These are phyloP conservation scores for Cercospora brassicicola DNA, from an alignment of 2,329 filamentous ascomycete genomes.

Conservation along the genomic window DNA sequence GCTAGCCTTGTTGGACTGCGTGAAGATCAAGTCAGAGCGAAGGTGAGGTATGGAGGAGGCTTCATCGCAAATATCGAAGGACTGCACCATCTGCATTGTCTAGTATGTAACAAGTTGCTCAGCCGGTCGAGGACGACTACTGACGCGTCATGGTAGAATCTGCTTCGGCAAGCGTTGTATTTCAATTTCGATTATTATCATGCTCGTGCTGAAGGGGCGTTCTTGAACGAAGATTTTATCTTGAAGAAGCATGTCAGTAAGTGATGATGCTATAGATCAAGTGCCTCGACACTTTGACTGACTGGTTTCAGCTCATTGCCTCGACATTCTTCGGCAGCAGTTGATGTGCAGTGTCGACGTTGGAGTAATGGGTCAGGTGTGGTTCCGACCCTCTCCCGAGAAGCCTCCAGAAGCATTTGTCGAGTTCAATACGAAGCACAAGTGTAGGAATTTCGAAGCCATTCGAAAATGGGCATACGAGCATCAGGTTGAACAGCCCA, in stretches of 20 bases:
- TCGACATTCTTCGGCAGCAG: slow-evolving; percentile 62
- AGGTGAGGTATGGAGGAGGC: slow-evolving; percentile 57
- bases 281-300: background rate
- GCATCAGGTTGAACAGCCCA: slow-evolving; percentile 51
- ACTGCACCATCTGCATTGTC: slow-evolving; percentile 59
- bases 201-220: slow-evolving; percentile 52
- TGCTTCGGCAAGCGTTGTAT: slow-evolving; percentile 59
- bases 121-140: slow-evolving; percentile 27
- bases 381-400: slow-evolving; percentile 47
- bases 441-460: slow-evolving; percentile 59
- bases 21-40: slow-evolving; percentile 56
- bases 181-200: slow-evolving; percentile 63
- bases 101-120: background rate
- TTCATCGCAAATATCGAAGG: slow-evolving; percentile 60
- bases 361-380: slow-evolving; percentile 62
- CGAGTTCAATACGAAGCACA: slow-evolving; percentile 63
- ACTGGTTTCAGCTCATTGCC: slow-evolving; percentile 53
- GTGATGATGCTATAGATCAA: slow-evolving; percentile 33
- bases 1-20: slow-evolving; percentile 54
- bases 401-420: slow-evolving; percentile 52
- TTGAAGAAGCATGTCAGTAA: slow-evolving; percentile 59
- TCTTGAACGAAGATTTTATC: slow-evolving; percentile 58
- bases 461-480: slow-evolving; percentile 56
- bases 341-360: slow-evolving; percentile 64
- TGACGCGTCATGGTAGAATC: slow-evolving; percentile 48